Conservation (phyloP, 2,329 filamentous ascomycete genomes). For the Hymenoscyphus fructigenus region DNA sequence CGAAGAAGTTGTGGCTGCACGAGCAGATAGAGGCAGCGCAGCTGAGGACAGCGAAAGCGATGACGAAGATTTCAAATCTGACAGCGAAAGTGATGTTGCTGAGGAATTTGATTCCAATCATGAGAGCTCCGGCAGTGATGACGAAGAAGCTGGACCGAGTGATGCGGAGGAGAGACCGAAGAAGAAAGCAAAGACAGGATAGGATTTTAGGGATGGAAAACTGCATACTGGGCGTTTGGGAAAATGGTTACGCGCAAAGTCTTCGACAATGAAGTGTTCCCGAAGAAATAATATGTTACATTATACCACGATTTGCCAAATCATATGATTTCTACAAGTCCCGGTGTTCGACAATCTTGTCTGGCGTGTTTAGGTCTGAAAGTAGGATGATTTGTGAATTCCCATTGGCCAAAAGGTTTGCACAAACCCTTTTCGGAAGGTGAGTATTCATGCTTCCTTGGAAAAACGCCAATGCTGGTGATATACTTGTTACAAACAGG, state of each 20-base stretch:
- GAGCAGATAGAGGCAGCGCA: slow-evolving; percentile 80
- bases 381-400: not conserved
- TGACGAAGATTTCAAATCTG: slow-evolving; percentile 93
- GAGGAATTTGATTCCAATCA: slow-evolving; percentile 94
- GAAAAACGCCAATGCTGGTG: not conserved
- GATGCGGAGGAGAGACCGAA: slow-evolving; percentile 53
- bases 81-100: slow-evolving; percentile 91
- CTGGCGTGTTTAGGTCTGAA: not conserved
- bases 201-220: slow-evolving; percentile 13
- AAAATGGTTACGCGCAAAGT: not conserved
- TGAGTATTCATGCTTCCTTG: not conserved
- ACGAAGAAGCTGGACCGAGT: slow-evolving; percentile 62
- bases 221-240: slow-evolving; percentile 17
- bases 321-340: not conserved
- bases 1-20: slow-evolving; percentile 70
- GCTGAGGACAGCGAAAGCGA: slow-evolving; percentile 95
- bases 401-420: not conserved
- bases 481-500: not conserved
- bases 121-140: slow-evolving; percentile 75
- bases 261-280: not conserved
- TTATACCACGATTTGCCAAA: slow-evolving; percentile 5
- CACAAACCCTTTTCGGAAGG: not conserved
- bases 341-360: not conserved
- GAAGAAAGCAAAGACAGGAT: slow-evolving; percentile 45
- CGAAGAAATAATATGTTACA: slow-evolving; percentile 8